These are phyloP conservation scores for Mortierella sp. DNA, from an alignment of 371 early-diverging fungal genomes.

Conservation along the genomic window DNA sequence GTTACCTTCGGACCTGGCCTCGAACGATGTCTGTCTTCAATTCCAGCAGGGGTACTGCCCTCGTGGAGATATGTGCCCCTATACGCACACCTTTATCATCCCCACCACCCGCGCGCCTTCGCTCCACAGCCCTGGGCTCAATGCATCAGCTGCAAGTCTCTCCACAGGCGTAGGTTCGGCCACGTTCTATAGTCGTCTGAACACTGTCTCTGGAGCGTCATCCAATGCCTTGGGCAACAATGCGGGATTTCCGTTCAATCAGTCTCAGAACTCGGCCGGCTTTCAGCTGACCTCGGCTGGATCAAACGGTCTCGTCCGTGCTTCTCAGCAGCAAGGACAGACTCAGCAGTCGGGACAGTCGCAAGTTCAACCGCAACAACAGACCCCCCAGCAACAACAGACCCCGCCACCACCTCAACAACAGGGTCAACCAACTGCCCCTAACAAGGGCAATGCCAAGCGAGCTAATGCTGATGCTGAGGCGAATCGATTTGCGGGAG, in stretches of 20 bases:
- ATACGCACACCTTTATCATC: constrained; percentile 53
- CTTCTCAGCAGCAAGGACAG: constrained; percentile 19
- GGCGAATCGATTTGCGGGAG: constrained; percentile 73
- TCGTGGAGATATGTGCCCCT: constrained; percentile 68
- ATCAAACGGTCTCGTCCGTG: constrained; percentile 19
- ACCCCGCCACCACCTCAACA: constrained; percentile 24
- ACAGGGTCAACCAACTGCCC: constrained; percentile 17
- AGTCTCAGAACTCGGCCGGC: constrained; percentile 17
- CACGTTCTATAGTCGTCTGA: constrained; percentile 46
- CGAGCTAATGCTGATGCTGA: constrained; percentile 49
- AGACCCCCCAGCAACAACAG: constrained; percentile 35
- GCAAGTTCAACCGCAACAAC: constrained; percentile 10
- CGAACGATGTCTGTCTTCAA: constrained; percentile 57
- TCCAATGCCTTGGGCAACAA: constrained; percentile 6
- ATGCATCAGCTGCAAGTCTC: constrained; percentile 25
- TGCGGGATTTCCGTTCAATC: constrained; percentile 26
- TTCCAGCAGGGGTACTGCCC: constrained; percentile 71
- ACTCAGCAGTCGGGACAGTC: constrained; percentile 6
- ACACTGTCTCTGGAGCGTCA: constrained; percentile 15
- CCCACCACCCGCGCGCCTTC: constrained; percentile 27
- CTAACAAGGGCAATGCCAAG: constrained; percentile 42
- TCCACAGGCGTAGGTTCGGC: constrained; percentile 26
- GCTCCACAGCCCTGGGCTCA: constrained; percentile 34
- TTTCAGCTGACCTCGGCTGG: constrained; percentile 6
- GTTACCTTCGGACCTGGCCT: constrained; percentile 9